Evolutionary conservation across 2,329 filamentous ascomycete species (phyloP), one percentile per base, ranked within the genome.

Genomic region (Aspergillus chevalieri): DNA sequence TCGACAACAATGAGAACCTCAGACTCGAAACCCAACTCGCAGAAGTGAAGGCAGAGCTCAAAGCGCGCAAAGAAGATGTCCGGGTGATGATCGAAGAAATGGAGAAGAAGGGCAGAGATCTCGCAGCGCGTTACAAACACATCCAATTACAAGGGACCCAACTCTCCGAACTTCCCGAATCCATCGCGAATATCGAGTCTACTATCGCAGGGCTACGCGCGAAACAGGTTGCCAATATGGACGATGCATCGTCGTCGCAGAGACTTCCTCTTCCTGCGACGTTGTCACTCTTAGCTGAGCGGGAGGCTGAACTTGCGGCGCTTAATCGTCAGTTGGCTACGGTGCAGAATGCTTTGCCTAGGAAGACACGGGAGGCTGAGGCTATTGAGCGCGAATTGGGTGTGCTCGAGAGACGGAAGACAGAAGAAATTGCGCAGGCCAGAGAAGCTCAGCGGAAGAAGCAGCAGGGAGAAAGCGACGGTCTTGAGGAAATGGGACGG

Each of bases 1-100:
- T 95, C 50, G 85, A 85, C 38, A 82, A 85, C 41, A 80, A 84
- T 59, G 91, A 97, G 64, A 97, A 96, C 65, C 74, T 85, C 44
- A 83, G 85, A 50, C 72, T 95, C 21, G 89, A 93, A 65, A 76
- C 79, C 49, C 84, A 89, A 52, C 74, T 89, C 14, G 78, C 77
- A 3, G 80, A 81, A 10, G 75, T 82, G 49, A 97, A 97, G 67
- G 82, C 82, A 14, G 79, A 81, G 44, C 78, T 97, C 30, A 89
- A 93, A 66, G 79, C 81, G 39, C 83, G 87, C 61, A 97, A 97
- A 72, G 77, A 80, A 14, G 85, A 91, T 52, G 89, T 95, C 2
- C 81, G 82, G 9, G 78, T 81, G 38, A 81, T 92, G 74, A 83
- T 94, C 14, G 71, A 76, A 19, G 83, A 86, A 52, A 78, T 96